Base-by-base conservation (phyloP, 2,329 filamentous ascomycete genomes). In the Xylaria sp. region DNA sequence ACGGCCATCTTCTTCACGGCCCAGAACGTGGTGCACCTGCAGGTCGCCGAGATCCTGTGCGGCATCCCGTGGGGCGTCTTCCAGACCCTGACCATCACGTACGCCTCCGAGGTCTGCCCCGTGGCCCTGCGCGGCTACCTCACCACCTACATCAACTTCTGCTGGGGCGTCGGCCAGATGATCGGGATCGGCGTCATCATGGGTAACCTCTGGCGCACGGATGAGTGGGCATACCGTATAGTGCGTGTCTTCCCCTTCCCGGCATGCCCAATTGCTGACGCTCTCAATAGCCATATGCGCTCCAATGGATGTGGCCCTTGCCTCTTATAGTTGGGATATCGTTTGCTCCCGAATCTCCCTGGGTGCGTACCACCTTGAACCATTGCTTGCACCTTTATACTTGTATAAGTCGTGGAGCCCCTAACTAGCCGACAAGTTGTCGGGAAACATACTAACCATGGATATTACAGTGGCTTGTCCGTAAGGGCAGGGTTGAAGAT, bases 251-350 rank as follows among this genome's bases (percentile, higher is more conserved):
- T 18, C 2, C n/a, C 21, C 18, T 9, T 41, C 11, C 7, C 20
- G 24, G 9, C 21, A 9, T 2, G 16, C 6, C 8, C 26, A 9
- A 21, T 9, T 44, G 39, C 61, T 65, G 18, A 66, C 42, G 16
- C 8, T 11, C 22, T 39, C 17, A 21, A 38, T 40, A 68, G 66
- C 88, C 88, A 1, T 90, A 88, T 61, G 87, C 82, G 1, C 74
- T 91, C 39, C 88, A 91, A 73, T 91, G 88, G 88, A 88, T 91
- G 76, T 91, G 87, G 87, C 87, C 88, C 0, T 69, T 88, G 6
- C 86, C 87, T 2, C 76, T 90, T 7, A 78, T 85, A 43, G 71
- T 89, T 50, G 86, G 84, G 55, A 84, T 90, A 60, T 83, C 73
- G 63, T 84, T 89, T 52, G 87, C 87, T 0, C 88, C 87, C 9